Base-by-base conservation (phyloP, 331 rosid species). In the Erythrophleum ivorense region DNA sequence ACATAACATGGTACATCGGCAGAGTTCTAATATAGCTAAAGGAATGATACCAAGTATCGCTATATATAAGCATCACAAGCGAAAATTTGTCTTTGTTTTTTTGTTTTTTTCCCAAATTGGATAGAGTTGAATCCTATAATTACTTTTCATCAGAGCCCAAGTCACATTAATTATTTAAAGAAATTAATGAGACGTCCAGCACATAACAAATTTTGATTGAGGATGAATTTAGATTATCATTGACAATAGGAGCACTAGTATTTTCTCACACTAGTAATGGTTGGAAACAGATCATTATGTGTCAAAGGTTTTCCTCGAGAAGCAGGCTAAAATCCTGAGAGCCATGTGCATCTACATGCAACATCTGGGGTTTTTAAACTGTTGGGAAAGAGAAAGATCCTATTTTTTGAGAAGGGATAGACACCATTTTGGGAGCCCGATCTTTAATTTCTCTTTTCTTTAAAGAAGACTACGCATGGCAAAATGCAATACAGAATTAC, bases 391-490 rank as follows among this genome's bases (percentile, higher is more conserved):
- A 69, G 58, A 62, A 77, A 46, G 80, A 71, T 3, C 67, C 46
- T 16, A 45, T 45, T 69, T 46, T 78, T 77, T 34, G 48, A 68
- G 16, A 55, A 83, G 45, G 19, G 69, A 24, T 53, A 53, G 58
- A 14, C 21, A 15, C 62, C 62, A 24, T 31, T n/a, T 5, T n/a
- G 62, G 19, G 11, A 65, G 24, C 71, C 49, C 36, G 10, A 33
- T 11, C 16, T 33, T 57, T 41, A 24, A 57, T 9, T 55, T 29
- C 41, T 9, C 34, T 6, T 45, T n/a, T 33, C 55, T 46, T 46
- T 70, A 7, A n/a, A 71, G 62, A 40, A 80, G 80, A 73, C 74
- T 33, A 29, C 50, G 75, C 45, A 68, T 75, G 63, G 53, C 48
- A 81, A 58, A 71, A 46, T 71, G 73, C 68, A 77, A 67, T 12